A percentile compares a stretch with the other conserved stretches of the same genome.
Conservation (phyloP, 441 rosid species). For the Arabidopsis lyrata region DNA sequence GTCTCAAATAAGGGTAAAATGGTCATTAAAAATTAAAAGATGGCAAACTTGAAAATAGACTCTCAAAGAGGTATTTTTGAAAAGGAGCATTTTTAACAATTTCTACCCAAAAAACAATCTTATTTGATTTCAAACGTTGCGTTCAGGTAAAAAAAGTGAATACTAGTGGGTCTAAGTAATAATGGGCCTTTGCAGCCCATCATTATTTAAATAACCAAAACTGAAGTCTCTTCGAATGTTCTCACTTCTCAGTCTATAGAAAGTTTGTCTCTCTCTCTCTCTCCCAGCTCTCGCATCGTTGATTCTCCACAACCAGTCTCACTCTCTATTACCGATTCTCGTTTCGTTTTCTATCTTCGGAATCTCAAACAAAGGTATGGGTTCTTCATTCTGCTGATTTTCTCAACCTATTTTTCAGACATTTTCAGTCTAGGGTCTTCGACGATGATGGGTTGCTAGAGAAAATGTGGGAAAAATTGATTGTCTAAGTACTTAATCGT, state of each 20-base stretch:
- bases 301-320: background rate
- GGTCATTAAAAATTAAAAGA: no score
- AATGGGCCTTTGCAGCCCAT: conserved; percentile 11
- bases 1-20: no score
- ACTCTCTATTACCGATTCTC: conserved; percentile 3
- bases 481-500: background rate
- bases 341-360: background rate
- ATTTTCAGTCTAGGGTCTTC: conserved; percentile 16
- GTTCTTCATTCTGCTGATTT: conserved; percentile 14
- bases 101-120: no score
- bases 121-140: background rate
- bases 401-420: conserved; percentile 9
- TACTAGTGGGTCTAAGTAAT: background rate
- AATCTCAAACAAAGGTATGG: conserved; percentile 19
- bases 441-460: background rate
- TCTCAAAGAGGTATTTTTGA: no score
- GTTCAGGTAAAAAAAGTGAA: no score
- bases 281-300: background rate
- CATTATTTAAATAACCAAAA: no score
- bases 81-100: no score
- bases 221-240: background rate
- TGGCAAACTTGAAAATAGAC: no score
- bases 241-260: background rate
- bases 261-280: background rate
- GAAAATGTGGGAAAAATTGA: background rate